Base-by-base conservation (phyloP, 139 green algal genomes). In the Edaphochlamys debaryana region DNA sequence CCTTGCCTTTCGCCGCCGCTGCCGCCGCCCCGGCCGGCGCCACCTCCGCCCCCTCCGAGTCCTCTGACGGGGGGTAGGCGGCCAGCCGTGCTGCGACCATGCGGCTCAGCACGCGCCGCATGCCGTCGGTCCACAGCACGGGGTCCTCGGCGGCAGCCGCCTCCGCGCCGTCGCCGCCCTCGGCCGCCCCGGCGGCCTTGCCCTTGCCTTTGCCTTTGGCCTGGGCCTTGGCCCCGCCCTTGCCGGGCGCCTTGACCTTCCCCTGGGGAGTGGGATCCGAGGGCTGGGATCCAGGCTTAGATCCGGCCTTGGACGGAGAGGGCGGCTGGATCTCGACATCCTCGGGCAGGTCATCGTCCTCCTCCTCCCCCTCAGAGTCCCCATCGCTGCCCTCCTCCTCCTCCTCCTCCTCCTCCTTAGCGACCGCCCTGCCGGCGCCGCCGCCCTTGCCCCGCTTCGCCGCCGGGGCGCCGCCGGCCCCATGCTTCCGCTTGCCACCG, bases 41-140 rank as follows among this genome's bases (percentile, higher is more conserved):
- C 58, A 7, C 41, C 54, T 9, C 42, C 30, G 38, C 30, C 60
- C 75, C 64, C 36, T 83, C 77, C 48, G 67, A 34, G 45, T 66
- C 34, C 77, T 75, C 64, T 63, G 45, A 40, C 42, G 77, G 67
- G 7, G 77, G 77, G 34, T 83, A 75, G 45, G 34, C 45, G 3
- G 9, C 62, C 34, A 75, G 64, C 19, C 77, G 42, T 27, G 37
- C 45, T 64, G 32, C 45, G 58, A 83, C 63, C 32, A 54, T 41
- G 3, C n/a, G n/a, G 34, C 15, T 34, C 48, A 83, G 30, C 77
- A 83, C 11, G 7, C n/a, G 15, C 15, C 64, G 36, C 77, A 83
- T 83, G 30, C 32, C 20, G 42, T 50, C 45, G 1, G 45, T 83
- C 77, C 77, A 83, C 63, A 74, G 64, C 15, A 0, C 30, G 15